A percentile compares a stretch with the other conserved stretches of the same genome.
Evolutionary conservation across 140 eudicot species (phyloP).

Genomic region (Erigeron philadelphicus): DNA sequence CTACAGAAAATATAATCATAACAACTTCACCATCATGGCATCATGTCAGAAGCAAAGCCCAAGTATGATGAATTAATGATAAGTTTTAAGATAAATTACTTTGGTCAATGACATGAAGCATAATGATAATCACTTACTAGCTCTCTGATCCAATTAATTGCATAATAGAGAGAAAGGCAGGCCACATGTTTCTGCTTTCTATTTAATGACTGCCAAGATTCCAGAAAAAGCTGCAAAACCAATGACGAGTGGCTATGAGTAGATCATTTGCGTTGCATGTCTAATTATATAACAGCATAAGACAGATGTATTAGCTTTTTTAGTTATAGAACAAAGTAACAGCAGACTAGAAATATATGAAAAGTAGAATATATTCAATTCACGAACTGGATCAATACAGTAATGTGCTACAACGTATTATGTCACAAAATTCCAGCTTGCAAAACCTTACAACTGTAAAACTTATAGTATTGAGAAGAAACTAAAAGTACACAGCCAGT

Average conservation of each 20-base stretch:
- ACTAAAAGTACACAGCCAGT: background rate
- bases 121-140: conserved; percentile 42
- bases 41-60: conserved; percentile 4
- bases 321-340: conserved; percentile 15
- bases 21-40: background rate
- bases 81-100: background rate
- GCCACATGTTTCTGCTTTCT: conserved; percentile 59
- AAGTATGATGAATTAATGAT: conserved; percentile 12
- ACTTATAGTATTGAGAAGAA: background rate
- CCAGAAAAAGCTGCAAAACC: conserved; percentile 44
- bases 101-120: conserved; percentile 15
- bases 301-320: conserved; percentile 11
- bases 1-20: background rate
- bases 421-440: background rate
- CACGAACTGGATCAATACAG: background rate
- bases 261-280: conserved; percentile 13
- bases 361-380: background rate
- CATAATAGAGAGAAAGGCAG: conserved; percentile 71
- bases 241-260: conserved; percentile 24
- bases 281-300: background rate
- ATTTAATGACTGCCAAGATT: conserved; percentile 48
- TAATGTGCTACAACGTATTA: background rate
- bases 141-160: conserved; percentile 81
- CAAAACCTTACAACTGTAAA: conserved; percentile 6
- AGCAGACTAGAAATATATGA: background rate